Evolutionary conservation across 1,284 basidiomycete genomes (phyloP).

Genomic region (Lignosus rhinocerotis): DNA sequence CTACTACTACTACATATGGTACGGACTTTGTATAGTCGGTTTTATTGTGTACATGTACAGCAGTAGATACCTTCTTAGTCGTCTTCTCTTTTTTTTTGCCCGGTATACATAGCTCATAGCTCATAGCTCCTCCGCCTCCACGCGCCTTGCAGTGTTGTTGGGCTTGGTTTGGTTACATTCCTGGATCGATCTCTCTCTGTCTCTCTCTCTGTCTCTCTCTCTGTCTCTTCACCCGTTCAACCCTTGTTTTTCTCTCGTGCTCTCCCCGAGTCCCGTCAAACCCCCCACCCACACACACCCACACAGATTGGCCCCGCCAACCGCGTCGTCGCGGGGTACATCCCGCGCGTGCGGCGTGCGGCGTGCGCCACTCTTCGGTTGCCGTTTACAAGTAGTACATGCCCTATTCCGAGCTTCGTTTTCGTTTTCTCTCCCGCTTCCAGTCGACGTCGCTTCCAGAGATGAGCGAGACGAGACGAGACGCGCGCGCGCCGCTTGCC

Average conservation of each 20-base stretch:
- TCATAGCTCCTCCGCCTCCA: neutral
- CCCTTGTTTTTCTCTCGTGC: no score
- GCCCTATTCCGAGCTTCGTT: conserved; percentile 13
- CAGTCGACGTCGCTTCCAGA: neutral
- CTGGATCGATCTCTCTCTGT: no score
- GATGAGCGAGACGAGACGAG: no score
- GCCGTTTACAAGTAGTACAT: conserved; percentile 16
- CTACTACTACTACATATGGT: conserved; percentile 16
- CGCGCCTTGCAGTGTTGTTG: no score
- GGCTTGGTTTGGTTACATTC: no score
- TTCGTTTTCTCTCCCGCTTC: neutral
- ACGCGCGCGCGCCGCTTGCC: neutral
- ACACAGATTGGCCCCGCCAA: neutral
- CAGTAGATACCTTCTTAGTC: conserved; percentile 26
- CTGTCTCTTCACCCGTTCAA: neutral
- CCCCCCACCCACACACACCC: neutral
- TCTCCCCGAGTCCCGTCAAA: neutral
- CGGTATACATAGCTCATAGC: conserved; percentile 23
- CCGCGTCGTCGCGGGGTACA: no score
- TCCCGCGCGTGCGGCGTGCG: no score
- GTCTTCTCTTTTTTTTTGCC: conserved; percentile 19
- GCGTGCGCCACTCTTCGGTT: neutral
- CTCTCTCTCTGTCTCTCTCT: neutral
- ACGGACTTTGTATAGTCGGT: conserved; percentile 26
- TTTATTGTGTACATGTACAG: conserved; percentile 24